Evolutionary conservation across 148 eudicot species (phyloP), one percentile per base, ranked within the genome.

Genomic region (Rhododendron vialii): DNA sequence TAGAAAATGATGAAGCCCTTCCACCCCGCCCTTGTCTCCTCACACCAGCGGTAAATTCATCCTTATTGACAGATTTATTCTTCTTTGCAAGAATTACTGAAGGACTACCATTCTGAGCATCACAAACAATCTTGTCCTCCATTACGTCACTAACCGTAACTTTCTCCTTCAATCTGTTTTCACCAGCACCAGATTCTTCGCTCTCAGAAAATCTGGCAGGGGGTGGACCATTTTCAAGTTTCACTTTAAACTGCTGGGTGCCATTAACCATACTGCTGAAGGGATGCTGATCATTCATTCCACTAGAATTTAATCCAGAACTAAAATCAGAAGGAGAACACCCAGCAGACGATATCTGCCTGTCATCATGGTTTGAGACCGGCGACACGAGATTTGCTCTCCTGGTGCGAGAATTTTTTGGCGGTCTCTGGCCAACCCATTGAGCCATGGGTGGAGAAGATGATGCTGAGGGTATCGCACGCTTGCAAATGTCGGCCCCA

Each of bases 341-440:
- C 81, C 87, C 87, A 18, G 85, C 71, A 88, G 92, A 87, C 22
- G 83, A 45, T 74, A 69, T 85, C 81, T 88, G 88, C 51, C 83
- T 88, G 87, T 91, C 93, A 53, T 88, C 92, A 22, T 84, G 84
- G 80, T 86, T 88, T 38, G 89, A 73, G 59, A 90, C 90, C 45
- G 88, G 93, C 53, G 91, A 91, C 78, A 89, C 88, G 69, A 91
- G 88, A 87, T 88, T 87, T 50, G 93, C 41, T 89, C 94, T 90
- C 90, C 93, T 90, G 74, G 91, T 88, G 82, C 94, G 91, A 22
- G 90, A 89, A 84, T 85, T 87, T 88, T 91, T 92, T 26, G 90
- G 92, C 84, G 90, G 89, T 82, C 91, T 90, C 87, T 90, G 93
- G 82, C 90, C 91, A 91, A 26, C 92, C 93, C 93, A 92, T 78